A percentile compares a stretch with the other conserved stretches of the same genome.
These are phyloP conservation scores for Aspergillus thermomutatus DNA, from an alignment of 2,329 filamentous ascomycete species.

Conservation along the genomic window DNA sequence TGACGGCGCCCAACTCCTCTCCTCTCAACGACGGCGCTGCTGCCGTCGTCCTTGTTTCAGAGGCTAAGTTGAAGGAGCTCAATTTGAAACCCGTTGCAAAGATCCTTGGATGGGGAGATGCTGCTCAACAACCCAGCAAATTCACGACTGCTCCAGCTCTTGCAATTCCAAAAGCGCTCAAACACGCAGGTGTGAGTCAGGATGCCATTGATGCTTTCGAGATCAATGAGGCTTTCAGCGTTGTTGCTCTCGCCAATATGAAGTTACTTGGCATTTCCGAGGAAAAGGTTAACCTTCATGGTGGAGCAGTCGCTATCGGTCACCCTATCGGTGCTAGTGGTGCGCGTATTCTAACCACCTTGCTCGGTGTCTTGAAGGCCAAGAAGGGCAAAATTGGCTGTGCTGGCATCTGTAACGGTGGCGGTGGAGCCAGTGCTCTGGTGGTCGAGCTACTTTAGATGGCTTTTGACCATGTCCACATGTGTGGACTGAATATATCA, in stretches of 20 bases:
- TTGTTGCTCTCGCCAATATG: slow-evolving; percentile 93
- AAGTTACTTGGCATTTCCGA: slow-evolving; percentile 77
- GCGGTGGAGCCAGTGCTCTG: slow-evolving; percentile 89
- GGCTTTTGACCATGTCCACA: slow-evolving; percentile 17
- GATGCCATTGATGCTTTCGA: slow-evolving; percentile 88
- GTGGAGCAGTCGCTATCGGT: slow-evolving; percentile 91
- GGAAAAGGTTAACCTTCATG: slow-evolving; percentile 91
- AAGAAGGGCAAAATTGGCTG: slow-evolving; percentile 92
- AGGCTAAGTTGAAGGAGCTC: slow-evolving; percentile 89
- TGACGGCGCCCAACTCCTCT: slow-evolving; percentile 94
- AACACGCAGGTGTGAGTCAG: slow-evolving; percentile 80
- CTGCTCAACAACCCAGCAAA: slow-evolving; percentile 83
- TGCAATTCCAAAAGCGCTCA: slow-evolving; percentile 94
- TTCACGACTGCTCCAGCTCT: slow-evolving; percentile 94
- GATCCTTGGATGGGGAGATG: slow-evolving; percentile 96
- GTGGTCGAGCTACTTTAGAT: slow-evolving; percentile 68
- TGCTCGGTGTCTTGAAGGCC: slow-evolving; percentile 82
- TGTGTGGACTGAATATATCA: slow-evolving; percentile 14
- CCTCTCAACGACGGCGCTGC: slow-evolving; percentile 94
- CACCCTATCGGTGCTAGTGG: slow-evolving; percentile 93
- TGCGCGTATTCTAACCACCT: slow-evolving; percentile 85
- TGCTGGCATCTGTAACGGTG: slow-evolving; percentile 96
- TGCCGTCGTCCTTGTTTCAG: slow-evolving; percentile 88
- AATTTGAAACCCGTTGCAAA: slow-evolving; percentile 89
- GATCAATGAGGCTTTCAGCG: slow-evolving; percentile 99